phyloP scores from a whole-genome alignment of 2,329 filamentous ascomycete species.

The Furcasterigmium sp. region DNA sequence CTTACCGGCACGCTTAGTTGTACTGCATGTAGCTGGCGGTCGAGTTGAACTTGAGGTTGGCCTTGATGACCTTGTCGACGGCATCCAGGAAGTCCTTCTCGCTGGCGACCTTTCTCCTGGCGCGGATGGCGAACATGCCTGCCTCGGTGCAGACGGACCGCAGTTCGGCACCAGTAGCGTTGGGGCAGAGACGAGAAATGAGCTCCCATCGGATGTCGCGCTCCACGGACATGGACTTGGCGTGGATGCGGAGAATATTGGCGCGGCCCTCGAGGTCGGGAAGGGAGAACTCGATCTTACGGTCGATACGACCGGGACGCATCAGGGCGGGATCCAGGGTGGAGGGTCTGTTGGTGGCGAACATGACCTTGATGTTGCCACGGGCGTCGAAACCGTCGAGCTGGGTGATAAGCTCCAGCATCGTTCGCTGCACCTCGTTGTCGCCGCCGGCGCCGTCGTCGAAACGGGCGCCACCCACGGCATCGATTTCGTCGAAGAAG shows the following conservation, averaged over 20 bases:
- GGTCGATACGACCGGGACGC: conserved; percentile 93
- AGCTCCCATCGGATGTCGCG: conserved; percentile 98
- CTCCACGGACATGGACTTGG: conserved; percentile 99
- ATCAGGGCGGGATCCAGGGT: conserved; percentile 96
- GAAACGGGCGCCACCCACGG: conserved; percentile 91
- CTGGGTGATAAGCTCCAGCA: conserved; percentile 96
- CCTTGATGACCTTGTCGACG: conserved; percentile 99
- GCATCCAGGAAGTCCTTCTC: conserved; percentile 98
- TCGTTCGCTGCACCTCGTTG: conserved; percentile 96
- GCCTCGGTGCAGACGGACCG: conserved; percentile 96
- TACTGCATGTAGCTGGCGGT: conserved; percentile 99
- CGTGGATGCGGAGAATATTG: conserved; percentile 96
- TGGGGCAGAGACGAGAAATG: conserved; percentile 93
- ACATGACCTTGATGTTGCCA: conserved; percentile 99
- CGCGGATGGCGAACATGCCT: conserved; percentile 96
- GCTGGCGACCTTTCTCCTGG: conserved; percentile 91
- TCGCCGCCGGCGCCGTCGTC: conserved; percentile 95
- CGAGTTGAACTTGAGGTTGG: conserved; percentile 98
- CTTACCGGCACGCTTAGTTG: conserved; percentile 59
- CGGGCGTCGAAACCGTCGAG: conserved; percentile 93
- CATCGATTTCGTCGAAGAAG: conserved; percentile 98
- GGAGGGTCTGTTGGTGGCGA: conserved; percentile 93
- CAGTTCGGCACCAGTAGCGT: conserved; percentile 93
- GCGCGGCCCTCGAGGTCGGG: conserved; percentile 95
- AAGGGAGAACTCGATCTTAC: conserved; percentile 98